Evolutionary conservation across 371 early-diverging fungal genomes (phyloP).

Genomic region (Actinomucor elegans): DNA sequence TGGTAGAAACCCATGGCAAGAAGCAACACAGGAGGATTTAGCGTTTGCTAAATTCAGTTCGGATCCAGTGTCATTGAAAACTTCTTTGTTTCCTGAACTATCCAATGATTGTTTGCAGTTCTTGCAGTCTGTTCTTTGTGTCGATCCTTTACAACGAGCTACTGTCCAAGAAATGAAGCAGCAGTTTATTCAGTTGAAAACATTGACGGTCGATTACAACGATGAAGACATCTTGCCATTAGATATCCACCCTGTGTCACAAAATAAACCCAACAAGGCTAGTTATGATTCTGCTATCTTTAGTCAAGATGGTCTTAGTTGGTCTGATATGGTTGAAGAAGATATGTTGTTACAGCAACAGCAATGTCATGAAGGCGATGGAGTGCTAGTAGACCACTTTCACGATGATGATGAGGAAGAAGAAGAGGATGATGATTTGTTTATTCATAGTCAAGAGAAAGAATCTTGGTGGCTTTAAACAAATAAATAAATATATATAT

Average conservation of each 20-base stretch:
- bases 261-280: constrained; percentile 14
- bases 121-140: background rate
- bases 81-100: constrained; percentile 47
- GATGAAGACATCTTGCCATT: constrained; percentile 14
- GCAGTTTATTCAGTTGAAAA: background rate
- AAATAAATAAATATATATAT: too few species aligned
- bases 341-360: constrained; percentile 13
- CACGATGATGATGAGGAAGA: constrained; percentile 35
- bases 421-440: constrained; percentile 41
- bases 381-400: background rate
- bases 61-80: constrained; percentile 42
- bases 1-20: constrained; percentile 83
- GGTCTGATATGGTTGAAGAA: constrained; percentile 40
- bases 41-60: constrained; percentile 54
- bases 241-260: constrained; percentile 4
- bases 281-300: constrained; percentile 45
- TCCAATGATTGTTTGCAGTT: constrained; percentile 15
- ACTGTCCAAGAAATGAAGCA: constrained; percentile 25
- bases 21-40: constrained; percentile 51
- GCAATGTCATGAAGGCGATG: too few species aligned
- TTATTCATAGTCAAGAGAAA: constrained; percentile 42
- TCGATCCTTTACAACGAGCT: constrained; percentile 28
- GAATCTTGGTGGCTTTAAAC: constrained; percentile 46
- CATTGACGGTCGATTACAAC: background rate
- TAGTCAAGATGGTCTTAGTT: constrained; percentile 22